Evolutionary conservation across 1,284 basidiomycete genomes (phyloP), one percentile per base, ranked within the genome.

Genomic region (Irpex rosettiformis): DNA sequence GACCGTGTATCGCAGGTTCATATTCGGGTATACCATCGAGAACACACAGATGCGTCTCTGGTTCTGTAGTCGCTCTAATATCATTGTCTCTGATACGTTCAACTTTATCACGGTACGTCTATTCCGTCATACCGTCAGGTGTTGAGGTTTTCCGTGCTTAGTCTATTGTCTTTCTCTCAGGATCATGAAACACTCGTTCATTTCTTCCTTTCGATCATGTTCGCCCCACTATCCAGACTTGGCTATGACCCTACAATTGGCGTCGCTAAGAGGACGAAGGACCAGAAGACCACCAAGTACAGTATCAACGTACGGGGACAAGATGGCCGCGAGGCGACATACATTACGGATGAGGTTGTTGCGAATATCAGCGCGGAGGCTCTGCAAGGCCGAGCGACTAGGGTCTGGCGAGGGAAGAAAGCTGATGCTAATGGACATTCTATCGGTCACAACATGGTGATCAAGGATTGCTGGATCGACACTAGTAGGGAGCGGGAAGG

Each of bases 381-480:
- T 8, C n/a, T 30, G 21, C 57, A n/a, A 3, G 52, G 57, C 3
- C 57, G 52, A 25, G 52, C 52, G 4, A 58, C 57, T 1, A 51
- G 57, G 3, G 52, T 58, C 10, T 58, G 57, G 57, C 21, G 43
- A 25, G 57, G 42, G 1, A 11, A 18, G 10, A 22, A 54, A 37
- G 16, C 49, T 27, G 8, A n/a, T 13, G 21, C 3, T 5, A 40
- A 58, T 16, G 28, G 51, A 13, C 16, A 28, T n/a, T n/a, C n/a
- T n/a, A n/a, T n/a, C 24, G 21, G 18, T 1, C 13, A 27, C 21
- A 18, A 16, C 3, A 7, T 58, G n/a, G 52, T 54, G 27, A 24
- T 58, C 5, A 58, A 58, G 42, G 57, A 58, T 52, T 54, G 28
- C 21, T 58, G 57, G 57, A 30, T 54, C n/a, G 57, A 58, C 28